A percentile compares a stretch with the other conserved stretches of the same genome.
phyloP scores from a whole-genome alignment of 441 rosid genomes.

The Oxalis stricta region DNA sequence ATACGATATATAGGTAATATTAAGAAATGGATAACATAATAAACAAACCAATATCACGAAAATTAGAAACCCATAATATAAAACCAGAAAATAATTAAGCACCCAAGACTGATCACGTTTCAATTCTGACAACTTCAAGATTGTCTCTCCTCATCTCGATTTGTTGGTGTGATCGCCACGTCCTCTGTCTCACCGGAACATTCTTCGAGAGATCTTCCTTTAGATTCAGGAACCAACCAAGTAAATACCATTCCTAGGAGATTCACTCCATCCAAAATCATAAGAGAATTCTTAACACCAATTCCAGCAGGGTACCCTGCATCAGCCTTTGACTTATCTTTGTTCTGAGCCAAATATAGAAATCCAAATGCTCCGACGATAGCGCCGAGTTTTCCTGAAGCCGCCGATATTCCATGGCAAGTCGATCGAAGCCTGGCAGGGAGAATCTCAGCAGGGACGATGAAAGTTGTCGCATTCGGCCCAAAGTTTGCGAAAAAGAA shows the following conservation, averaged over 20 bases:
- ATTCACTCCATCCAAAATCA: conserved; percentile 9
- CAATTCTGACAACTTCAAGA: too few relatives aligned
- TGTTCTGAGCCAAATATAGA: conserved; percentile 14
- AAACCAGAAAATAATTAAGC: too few relatives aligned
- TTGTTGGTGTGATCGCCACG: too few relatives aligned
- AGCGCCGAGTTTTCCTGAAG: conserved; percentile 17
- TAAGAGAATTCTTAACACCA: conserved; percentile 14
- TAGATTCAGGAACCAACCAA: conserved; percentile 16
- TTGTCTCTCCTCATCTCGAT: too few relatives aligned
- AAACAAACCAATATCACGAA: too few relatives aligned
- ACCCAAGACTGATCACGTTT: too few relatives aligned
- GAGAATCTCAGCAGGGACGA: conserved; percentile 84
- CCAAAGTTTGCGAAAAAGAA: conserved; percentile 73
- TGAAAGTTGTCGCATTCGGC: conserved; percentile 74
- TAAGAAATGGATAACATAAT: too few relatives aligned
- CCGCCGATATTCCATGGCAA: conserved; percentile 21
- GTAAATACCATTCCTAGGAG: conserved; percentile 13
- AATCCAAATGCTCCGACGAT: conserved; percentile 20
- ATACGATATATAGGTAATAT: too few relatives aligned
- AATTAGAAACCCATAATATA: too few relatives aligned
- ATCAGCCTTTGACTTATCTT: conserved; percentile 8
- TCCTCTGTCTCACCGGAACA: conserved; percentile 13
- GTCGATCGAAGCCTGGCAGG: conserved; percentile 27
- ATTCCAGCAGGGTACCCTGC: conserved; percentile 19
- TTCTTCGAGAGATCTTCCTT: conserved; percentile 19